These are phyloP conservation scores for Salicornia ramosissima DNA, from an alignment of 148 eudicot genomes.

Conservation along the genomic window DNA sequence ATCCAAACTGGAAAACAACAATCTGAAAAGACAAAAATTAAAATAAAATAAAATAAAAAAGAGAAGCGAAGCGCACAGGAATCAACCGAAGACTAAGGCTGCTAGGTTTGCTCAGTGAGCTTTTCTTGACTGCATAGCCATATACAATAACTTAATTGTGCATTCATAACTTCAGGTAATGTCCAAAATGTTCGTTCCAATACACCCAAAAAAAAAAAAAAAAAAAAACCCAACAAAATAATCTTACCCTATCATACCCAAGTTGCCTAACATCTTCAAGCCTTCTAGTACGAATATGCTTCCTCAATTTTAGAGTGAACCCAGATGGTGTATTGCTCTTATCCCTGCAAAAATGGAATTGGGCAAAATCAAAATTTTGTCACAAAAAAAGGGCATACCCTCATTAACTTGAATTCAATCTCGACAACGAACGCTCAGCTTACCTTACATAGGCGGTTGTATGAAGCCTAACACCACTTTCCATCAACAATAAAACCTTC, in stretches of 20 bases:
- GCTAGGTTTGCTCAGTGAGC: neutral
- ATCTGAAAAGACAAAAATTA: conserved; percentile 42
- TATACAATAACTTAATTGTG: neutral
- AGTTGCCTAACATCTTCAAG: conserved; percentile 97
- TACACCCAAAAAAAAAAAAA: too few species aligned
- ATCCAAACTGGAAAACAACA: conserved; percentile 86
- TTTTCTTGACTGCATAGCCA: too few species aligned
- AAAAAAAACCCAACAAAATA: neutral
- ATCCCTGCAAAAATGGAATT: conserved; percentile 45
- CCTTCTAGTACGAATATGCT: conserved; percentile 94
- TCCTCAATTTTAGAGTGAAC: conserved; percentile 86
- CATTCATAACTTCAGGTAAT: neutral
- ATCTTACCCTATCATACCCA: conserved; percentile 86
- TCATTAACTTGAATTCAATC: neutral
- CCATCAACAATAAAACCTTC: conserved; percentile 90
- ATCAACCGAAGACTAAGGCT: neutral
- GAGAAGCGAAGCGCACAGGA: too few species aligned
- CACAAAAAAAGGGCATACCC: neutral
- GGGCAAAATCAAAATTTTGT: neutral
- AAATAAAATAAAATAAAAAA: neutral
- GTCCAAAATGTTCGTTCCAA: too few species aligned
- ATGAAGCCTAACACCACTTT: conserved; percentile 92
- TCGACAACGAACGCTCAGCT: neutral
- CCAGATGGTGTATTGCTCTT: conserved; percentile 99
- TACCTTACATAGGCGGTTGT: conserved; percentile 85